Percentiles rank a stretch among this genome's conserved stretches.
phyloP scores from a whole-genome alignment of 2,329 filamentous ascomycete genomes.

The Clonostachys solani region DNA sequence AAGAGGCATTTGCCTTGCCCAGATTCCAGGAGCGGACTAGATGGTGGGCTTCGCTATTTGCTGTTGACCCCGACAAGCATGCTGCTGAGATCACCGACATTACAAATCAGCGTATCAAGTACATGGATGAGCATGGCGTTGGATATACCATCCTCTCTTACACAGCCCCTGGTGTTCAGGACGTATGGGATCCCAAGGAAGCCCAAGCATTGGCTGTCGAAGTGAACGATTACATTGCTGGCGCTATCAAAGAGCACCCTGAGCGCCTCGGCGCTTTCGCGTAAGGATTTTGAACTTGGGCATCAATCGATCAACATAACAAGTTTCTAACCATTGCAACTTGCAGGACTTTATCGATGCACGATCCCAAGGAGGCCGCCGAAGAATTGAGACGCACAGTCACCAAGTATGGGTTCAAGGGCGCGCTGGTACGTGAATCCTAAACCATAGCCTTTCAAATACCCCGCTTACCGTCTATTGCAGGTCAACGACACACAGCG shows the following conservation, averaged over 20 bases:
- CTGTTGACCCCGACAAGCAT: slow-evolving; percentile 54
- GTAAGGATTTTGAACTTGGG: slow-evolving; percentile 11
- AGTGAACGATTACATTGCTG: slow-evolving; percentile 34
- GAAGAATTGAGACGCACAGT: slow-evolving; percentile 49
- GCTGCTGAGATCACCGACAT: slow-evolving; percentile 45
- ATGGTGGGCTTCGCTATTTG: slow-evolving; percentile 59
- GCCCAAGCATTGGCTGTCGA: slow-evolving; percentile 35
- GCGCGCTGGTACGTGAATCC: slow-evolving; percentile 32
- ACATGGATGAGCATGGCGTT: slow-evolving; percentile 40
- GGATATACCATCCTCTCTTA: slow-evolving; percentile 43
- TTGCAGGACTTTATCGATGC: slow-evolving; percentile 42
- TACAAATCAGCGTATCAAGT: slow-evolving; percentile 31
- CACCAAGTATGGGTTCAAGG: slow-evolving; percentile 55
- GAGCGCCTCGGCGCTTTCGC: slow-evolving; percentile 43
- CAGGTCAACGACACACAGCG: slow-evolving; percentile 57
- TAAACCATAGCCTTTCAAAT: too few relatives aligned
- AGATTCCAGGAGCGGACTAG: slow-evolving; percentile 52
- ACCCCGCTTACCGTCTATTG: too few relatives aligned
- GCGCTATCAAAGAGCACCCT: slow-evolving; percentile 26
- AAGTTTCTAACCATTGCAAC: background rate
- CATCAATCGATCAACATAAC: background rate
- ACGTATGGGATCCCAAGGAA: slow-evolving; percentile 31
- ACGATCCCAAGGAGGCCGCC: slow-evolving; percentile 44
- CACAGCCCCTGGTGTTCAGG: slow-evolving; percentile 43
- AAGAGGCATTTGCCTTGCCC: slow-evolving; percentile 59